A percentile compares a stretch with the other conserved stretches of the same genome.
Conservation (phyloP, 208 protist genomes). For the Sergeia podlipaevii region DNA sequence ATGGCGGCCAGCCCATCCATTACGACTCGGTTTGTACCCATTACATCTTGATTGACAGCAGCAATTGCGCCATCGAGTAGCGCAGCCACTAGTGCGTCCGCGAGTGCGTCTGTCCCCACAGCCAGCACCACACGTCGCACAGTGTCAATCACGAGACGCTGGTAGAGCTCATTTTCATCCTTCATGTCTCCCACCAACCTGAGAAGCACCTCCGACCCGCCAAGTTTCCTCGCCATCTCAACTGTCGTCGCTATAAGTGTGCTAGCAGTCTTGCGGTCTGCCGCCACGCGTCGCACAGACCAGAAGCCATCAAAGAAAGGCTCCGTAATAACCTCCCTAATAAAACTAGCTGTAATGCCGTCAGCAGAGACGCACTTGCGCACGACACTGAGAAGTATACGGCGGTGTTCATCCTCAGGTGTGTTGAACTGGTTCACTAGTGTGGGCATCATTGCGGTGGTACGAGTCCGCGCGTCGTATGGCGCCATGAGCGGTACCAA, state of each 20-base stretch:
- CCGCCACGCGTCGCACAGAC: slow-evolving; percentile 94
- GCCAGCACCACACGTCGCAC: slow-evolving; percentile 83
- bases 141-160: slow-evolving; percentile 94
- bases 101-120: slow-evolving; percentile 88
- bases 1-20: slow-evolving; percentile 94
- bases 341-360: slow-evolving; percentile 94
- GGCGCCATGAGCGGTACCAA: slow-evolving; percentile 99
- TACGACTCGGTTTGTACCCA: slow-evolving; percentile 84
- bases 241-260: slow-evolving; percentile 96
- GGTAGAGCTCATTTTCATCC: slow-evolving; percentile 97
- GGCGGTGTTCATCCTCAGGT: slow-evolving; percentile 99
- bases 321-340: slow-evolving; percentile 89
- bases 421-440: slow-evolving; percentile 93
- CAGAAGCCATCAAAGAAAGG: slow-evolving; percentile 95
- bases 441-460: slow-evolving; percentile 94
- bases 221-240: slow-evolving; percentile 95
- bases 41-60: slow-evolving; percentile 96
- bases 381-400: slow-evolving; percentile 98
- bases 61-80: slow-evolving; percentile 98
- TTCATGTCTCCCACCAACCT: slow-evolving; percentile 97
- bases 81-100: slow-evolving; percentile 88
- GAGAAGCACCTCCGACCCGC: slow-evolving; percentile 90
- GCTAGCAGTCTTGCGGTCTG: slow-evolving; percentile 92
- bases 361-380: slow-evolving; percentile 98
- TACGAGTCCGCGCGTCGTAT: slow-evolving; percentile 96